These are phyloP conservation scores for Spergularia azorica DNA, from an alignment of 179 eudicot species.

Conservation along the genomic window DNA sequence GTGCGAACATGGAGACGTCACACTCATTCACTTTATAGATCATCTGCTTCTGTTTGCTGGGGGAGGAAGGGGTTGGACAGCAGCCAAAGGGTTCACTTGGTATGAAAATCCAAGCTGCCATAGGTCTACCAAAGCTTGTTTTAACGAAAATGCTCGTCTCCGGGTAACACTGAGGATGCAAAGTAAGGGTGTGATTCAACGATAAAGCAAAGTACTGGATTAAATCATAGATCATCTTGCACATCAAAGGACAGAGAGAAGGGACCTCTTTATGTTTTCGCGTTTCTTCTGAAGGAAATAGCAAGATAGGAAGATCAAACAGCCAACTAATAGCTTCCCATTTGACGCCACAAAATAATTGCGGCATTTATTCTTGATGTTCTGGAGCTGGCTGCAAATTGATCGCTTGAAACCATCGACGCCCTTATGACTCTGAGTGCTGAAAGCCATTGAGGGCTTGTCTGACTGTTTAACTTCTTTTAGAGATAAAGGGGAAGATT, in stretches of 20 bases:
- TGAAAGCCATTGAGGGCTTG: conserved; percentile 30
- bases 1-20: neutral
- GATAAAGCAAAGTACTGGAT: neutral
- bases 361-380: conserved; percentile 47
- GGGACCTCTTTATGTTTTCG: conserved; percentile 42
- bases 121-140: conserved; percentile 64
- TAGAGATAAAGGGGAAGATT: conserved; percentile 28
- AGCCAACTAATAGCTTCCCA: conserved; percentile 57
- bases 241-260: neutral
- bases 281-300: conserved; percentile 62
- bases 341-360: conserved; percentile 44
- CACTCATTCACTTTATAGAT: neutral
- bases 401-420: conserved; percentile 34
- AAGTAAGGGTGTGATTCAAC: conserved; percentile 8
- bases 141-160: conserved; percentile 49
- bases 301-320: conserved; percentile 52
- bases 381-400: conserved; percentile 49
- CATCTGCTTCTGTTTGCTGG: conserved; percentile 48
- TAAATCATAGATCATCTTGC: neutral
- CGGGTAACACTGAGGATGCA: conserved; percentile 44
- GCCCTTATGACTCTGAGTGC: conserved; percentile 29
- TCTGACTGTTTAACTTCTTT: conserved; percentile 40
- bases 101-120: conserved; percentile 97
- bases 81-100: conserved; percentile 98
- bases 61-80: conserved; percentile 69